Evolutionary conservation across 1,284 basidiomycete genomes (phyloP).

Genomic region (Lentinus polychrous): DNA sequence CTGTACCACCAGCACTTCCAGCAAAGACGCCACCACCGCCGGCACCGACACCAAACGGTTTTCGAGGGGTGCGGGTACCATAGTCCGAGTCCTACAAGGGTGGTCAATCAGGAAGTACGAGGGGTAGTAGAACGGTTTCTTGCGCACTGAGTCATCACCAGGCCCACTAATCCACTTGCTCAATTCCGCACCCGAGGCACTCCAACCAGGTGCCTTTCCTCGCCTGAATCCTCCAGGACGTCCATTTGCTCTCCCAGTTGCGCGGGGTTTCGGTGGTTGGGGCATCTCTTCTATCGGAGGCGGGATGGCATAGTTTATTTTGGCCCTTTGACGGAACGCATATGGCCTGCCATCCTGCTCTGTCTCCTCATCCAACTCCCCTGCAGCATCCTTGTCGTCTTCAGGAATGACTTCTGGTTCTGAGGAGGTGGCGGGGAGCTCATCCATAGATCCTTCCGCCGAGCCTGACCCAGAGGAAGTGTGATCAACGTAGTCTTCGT

Average conservation of each 20-base stretch:
- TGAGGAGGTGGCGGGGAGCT: conserved; percentile 43
- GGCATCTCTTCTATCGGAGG: conserved; percentile 67
- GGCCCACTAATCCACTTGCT: conserved; percentile 68
- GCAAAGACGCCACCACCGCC: conserved; percentile 44
- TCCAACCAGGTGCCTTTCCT: conserved; percentile 60
- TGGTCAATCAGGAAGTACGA: conserved; percentile 5
- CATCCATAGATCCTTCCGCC: conserved; percentile 52
- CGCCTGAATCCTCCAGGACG: conserved; percentile 27
- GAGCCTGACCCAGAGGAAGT: conserved; percentile 46
- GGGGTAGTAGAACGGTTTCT: conserved; percentile 1
- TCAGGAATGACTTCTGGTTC: conserved; percentile 34
- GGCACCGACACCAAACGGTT: conserved; percentile 44
- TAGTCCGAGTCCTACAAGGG: conserved; percentile 61
- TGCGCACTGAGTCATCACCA: conserved; percentile 62
- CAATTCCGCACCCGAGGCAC: conserved; percentile 66
- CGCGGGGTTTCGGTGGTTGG: conserved; percentile 30
- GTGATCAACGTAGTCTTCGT: conserved; percentile 43
- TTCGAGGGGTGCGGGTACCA: conserved; percentile 56
- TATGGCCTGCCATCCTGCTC: conserved; percentile 44
- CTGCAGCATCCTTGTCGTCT: conserved; percentile 36
- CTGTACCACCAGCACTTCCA: conserved; percentile 42
- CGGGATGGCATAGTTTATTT: conserved; percentile 72
- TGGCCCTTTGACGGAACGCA: conserved; percentile 51
- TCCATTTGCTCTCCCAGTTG: conserved; percentile 23
- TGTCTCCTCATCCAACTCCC: conserved; percentile 38